Evolutionary conservation across 345 rosid genomes (phyloP).

Genomic region (Heritiera fomes): DNA sequence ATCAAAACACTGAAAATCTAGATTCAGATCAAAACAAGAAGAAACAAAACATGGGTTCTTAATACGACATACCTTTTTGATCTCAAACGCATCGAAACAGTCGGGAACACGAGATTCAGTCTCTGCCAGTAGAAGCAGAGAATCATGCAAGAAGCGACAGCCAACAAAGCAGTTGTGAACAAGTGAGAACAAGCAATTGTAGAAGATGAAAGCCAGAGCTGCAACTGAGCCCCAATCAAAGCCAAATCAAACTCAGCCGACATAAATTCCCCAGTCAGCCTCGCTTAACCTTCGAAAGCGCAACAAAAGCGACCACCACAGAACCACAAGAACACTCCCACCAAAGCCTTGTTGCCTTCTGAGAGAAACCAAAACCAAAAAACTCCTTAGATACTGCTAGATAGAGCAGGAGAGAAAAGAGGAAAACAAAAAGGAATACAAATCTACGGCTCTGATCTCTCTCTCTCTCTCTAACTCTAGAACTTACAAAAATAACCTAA

Average conservation of each 20-base stretch:
- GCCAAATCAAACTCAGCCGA: constrained; percentile 76
- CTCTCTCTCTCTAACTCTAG: constrained; percentile 21
- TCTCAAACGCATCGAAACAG: constrained; percentile 82
- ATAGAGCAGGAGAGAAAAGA: constrained; percentile 21
- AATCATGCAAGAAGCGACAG: constrained; percentile 35
- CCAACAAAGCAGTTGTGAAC: constrained; percentile 17
- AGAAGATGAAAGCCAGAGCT: constrained; percentile 48
- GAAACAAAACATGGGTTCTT: not conserved
- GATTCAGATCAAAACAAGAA: constrained; percentile 15
- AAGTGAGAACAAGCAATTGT: constrained; percentile 16
- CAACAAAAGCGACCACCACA: constrained; percentile 4
- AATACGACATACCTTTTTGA: constrained; percentile 49
- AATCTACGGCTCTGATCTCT: constrained; percentile 71
- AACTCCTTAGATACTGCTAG: constrained; percentile 24
- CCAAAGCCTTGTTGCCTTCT: constrained; percentile 1
- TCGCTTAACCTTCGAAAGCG: constrained; percentile 14
- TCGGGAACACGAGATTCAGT: constrained; percentile 43
- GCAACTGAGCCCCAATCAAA: constrained; percentile 67
- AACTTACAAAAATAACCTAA: constrained; percentile 39
- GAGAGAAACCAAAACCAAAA: constrained; percentile 27
- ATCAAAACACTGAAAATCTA: constrained; percentile 17
- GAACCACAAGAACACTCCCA: not conserved
- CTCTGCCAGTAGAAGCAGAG: constrained; percentile 58
- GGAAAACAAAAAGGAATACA: constrained; percentile 38
- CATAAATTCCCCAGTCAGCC: constrained; percentile 65